Evolutionary conservation across 2,329 filamentous ascomycete genomes (phyloP).

Genomic region (Colletotrichum noveboracense): DNA sequence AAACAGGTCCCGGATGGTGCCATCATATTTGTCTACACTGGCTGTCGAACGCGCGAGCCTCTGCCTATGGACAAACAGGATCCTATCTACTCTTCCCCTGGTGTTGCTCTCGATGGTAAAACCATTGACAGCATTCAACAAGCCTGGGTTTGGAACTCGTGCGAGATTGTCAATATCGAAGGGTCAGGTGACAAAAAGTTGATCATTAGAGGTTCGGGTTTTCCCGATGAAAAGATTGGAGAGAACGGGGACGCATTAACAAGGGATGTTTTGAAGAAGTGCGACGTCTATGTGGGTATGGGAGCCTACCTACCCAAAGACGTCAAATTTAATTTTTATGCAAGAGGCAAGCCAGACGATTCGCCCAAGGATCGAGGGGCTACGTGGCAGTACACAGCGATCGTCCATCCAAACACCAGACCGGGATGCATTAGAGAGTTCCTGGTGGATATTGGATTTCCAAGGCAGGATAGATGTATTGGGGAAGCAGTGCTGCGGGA

Average conservation of each 20-base stretch:
- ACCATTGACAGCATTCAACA: background rate
- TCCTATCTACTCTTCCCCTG: background rate
- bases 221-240: background rate
- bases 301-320: background rate
- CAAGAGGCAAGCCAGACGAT: background rate
- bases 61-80: background rate
- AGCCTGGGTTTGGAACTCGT: background rate
- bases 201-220: background rate
- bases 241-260: background rate
- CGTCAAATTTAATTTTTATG: background rate
- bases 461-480: background rate
- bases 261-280: background rate
- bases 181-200: background rate
- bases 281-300: rapidly evolving
- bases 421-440: background rate
- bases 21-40: background rate
- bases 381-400: background rate
- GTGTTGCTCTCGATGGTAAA: background rate
- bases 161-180: background rate
- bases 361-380: background rate
- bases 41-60: background rate
- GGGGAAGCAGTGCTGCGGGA: background rate
- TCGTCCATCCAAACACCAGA: background rate
- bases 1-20: background rate
- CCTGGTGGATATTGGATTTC: background rate